Evolutionary conservation across 495 filamentous ascomycete genomes (phyloP).

Genomic region (Hypoxylon lienhwacheense): DNA sequence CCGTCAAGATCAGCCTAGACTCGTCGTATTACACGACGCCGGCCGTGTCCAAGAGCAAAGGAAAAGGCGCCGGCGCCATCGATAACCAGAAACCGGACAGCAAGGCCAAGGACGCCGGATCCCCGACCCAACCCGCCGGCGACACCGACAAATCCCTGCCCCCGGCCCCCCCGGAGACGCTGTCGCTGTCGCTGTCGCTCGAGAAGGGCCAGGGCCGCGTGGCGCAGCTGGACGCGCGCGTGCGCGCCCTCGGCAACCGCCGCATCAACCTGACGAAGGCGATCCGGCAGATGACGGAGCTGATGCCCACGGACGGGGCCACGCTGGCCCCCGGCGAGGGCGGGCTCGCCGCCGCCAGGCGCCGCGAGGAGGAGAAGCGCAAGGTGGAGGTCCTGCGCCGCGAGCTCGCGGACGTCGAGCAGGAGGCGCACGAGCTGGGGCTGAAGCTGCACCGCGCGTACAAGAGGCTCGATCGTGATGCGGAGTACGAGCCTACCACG

Average conservation of each 20-base stretch:
- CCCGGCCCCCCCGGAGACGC: slow-evolving; percentile 2
- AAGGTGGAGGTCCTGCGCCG: slow-evolving; percentile 68
- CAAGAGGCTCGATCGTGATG: slow-evolving; percentile 69
- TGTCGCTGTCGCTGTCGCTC: slow-evolving; percentile 49
- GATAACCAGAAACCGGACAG: too few relatives aligned
- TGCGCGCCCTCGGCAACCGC: slow-evolving; percentile 65
- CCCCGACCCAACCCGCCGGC: slow-evolving; percentile 1
- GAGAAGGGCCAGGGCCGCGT: slow-evolving; percentile 62
- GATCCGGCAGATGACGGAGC: slow-evolving; percentile 70
- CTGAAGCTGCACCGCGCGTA: slow-evolving; percentile 79
- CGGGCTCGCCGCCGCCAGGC: slow-evolving; percentile 48
- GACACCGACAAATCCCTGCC: slow-evolving; percentile 52
- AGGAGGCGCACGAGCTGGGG: slow-evolving; percentile 84
- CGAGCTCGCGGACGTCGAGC: slow-evolving; percentile 77
- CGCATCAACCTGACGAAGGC: slow-evolving; percentile 70
- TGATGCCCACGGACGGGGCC: slow-evolving; percentile 61
- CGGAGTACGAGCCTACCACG: slow-evolving; percentile 65
- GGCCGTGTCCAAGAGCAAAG: background rate
- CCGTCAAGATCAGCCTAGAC: slow-evolving; percentile 36
- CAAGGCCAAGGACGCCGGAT: background rate
- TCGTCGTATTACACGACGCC: slow-evolving; percentile 28
- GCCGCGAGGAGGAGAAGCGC: slow-evolving; percentile 68
- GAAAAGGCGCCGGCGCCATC: background rate
- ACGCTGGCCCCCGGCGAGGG: slow-evolving; percentile 48
- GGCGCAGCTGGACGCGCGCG: slow-evolving; percentile 65